Evolutionary conservation across 257 asterid species (phyloP).

Genomic region (Linaria vulgaris): DNA sequence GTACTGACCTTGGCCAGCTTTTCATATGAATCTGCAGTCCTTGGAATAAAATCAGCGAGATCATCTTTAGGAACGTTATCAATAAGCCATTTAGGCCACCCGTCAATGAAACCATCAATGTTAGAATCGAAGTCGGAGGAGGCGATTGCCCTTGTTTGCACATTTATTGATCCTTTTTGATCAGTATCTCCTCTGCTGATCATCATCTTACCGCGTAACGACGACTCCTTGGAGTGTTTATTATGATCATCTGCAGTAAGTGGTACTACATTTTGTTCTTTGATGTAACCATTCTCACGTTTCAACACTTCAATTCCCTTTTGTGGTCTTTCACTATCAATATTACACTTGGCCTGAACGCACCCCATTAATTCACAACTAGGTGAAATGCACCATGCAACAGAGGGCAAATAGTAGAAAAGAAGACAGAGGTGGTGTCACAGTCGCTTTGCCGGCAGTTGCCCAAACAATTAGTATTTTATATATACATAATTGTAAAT

Average conservation of each 20-base stretch:
- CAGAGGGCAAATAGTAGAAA: background rate
- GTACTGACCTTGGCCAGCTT: slow-evolving; percentile 65
- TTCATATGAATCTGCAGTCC: slow-evolving; percentile 72
- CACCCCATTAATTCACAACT: slow-evolving; percentile 54
- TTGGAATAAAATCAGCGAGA: slow-evolving; percentile 53
- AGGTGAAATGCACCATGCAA: too few species aligned
- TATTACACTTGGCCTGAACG: slow-evolving; percentile 37
- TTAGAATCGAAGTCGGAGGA: too few species aligned
- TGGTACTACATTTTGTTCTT: slow-evolving; percentile 17
- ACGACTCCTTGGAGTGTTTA: slow-evolving; percentile 13
- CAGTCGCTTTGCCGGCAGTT: background rate
- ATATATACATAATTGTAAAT: too few species aligned
- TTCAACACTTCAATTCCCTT: slow-evolving; percentile 41
- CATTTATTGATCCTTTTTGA: too few species aligned
- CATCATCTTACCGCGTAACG: slow-evolving; percentile 9
- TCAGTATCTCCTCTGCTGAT: too few species aligned
- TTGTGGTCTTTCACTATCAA: slow-evolving; percentile 1
- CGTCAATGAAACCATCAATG: slow-evolving; percentile 49
- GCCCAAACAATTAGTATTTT: background rate
- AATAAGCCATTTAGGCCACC: slow-evolving; percentile 81
- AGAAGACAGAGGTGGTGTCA: slow-evolving; percentile 2
- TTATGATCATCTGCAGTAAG: background rate
- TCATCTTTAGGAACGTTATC: slow-evolving; percentile 47
- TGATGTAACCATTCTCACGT: slow-evolving; percentile 34
- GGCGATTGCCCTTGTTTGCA: too few species aligned